Percentiles rank a stretch among this genome's conserved stretches.
These are phyloP conservation scores for Aspergillus alliaceus DNA, from an alignment of 2,329 filamentous ascomycete species.

Conservation along the genomic window DNA sequence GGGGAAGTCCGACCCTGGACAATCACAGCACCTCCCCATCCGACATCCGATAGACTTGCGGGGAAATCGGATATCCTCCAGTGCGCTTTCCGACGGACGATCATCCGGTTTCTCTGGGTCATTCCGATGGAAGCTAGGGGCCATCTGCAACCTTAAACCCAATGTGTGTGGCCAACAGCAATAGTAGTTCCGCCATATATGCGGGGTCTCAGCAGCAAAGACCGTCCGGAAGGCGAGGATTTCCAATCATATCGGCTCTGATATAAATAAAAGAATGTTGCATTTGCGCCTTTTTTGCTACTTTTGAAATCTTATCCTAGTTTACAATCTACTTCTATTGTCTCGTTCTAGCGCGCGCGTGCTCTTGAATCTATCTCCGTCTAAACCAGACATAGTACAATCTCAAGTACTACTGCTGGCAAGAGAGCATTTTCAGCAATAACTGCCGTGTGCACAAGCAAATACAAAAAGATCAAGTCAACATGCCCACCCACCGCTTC, in stretches of 20 bases:
- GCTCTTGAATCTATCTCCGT: too few relatives aligned
- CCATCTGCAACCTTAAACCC: too few relatives aligned
- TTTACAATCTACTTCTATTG: not conserved
- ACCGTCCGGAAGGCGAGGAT: conserved; percentile 5
- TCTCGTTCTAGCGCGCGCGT: too few relatives aligned
- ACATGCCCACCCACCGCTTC: conserved; percentile 33
- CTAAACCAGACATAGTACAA: not conserved
- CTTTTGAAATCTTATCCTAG: not conserved
- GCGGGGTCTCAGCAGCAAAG: not conserved
- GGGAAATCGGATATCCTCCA: conserved; percentile 23
- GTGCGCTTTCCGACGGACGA: conserved; percentile 3
- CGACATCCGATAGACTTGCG: conserved; percentile 18
- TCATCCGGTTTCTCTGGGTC: conserved; percentile 1
- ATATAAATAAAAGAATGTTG: not conserved
- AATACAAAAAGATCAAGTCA: not conserved
- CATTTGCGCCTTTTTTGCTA: not conserved
- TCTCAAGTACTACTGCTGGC: not conserved
- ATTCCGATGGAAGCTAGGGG: conserved; percentile 16
- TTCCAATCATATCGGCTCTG: conserved; percentile 7
- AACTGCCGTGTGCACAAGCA: not conserved
- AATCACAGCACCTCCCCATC: not conserved
- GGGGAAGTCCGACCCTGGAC: not conserved
- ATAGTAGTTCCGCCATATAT: not conserved
- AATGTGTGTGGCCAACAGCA: not conserved
- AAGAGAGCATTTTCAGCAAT: too few relatives aligned